Evolutionary conservation across 2,329 filamentous ascomycete species (phyloP), one percentile per base, ranked within the genome.

Genomic region (Macroventuria anomochaeta): DNA sequence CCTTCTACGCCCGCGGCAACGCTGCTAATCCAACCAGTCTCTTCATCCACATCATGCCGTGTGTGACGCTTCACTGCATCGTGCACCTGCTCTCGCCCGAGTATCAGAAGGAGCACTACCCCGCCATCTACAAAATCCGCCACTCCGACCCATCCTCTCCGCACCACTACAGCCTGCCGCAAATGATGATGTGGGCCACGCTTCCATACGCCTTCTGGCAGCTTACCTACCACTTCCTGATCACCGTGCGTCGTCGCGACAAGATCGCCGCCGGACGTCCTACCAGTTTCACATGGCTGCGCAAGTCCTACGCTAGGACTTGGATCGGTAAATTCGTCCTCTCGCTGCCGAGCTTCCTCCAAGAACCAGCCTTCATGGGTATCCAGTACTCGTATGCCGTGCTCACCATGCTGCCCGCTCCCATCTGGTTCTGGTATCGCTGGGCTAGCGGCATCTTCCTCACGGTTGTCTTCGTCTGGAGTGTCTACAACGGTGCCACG

Each of bases 31-130:
- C 8, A 3, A 11, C 6, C 49, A 88, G 86, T 73, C 83, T 99
- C n/a, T 99, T 99, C 78, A 97, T 99, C 64, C 95, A 99, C 75
- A 96, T 99, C 68, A 99, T 99, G 93, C 95, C 95, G 1, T 96
- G 93, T 62, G 93, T 90, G 5, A 91, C 93, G 1, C 83, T 99
- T 11, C 95, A 99, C 75, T 96, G 91, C 70, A 82, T 99, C 12
- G 90, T 96, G 13, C 95, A 99, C 72, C 81, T 97, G 17, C 81
- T 92, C 11, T 77, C 88, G 0, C 75, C 84, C 1, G 85, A 86
- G 18, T 73, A 83, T 34, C 89, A 96, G 68, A 79, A 82, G 59
- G 76, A 80, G 21, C 85, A 87, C 17, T 97, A 96, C 71, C 93
- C 93, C 0, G 93, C 93, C 11, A 85, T 96, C 60, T 92, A 90